Conservation (phyloP, 176 grass and related monocot genomes). For the Saccharum spontaneum region DNA sequence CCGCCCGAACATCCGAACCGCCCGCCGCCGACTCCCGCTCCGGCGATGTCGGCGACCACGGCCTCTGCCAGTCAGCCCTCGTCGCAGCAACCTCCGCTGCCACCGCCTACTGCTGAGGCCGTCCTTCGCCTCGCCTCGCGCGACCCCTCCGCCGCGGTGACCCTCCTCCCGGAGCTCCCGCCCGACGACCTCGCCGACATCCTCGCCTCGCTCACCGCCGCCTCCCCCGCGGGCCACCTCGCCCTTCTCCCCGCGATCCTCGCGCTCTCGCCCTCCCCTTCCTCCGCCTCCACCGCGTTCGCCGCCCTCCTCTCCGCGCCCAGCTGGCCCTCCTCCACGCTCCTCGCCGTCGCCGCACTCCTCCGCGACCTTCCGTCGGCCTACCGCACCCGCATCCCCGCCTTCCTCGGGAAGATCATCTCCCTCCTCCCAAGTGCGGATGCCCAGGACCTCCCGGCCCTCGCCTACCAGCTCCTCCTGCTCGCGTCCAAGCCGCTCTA, state of each 20-base stretch:
- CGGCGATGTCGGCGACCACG: too few species aligned
- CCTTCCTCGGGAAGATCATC: slow-evolving; percentile 44
- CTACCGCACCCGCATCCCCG: slow-evolving; percentile 31
- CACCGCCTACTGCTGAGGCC: too few species aligned
- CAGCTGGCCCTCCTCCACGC: not conserved
- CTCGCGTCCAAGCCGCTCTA: slow-evolving; percentile 66
- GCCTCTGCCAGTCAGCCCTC: too few species aligned
- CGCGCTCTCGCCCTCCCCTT: slow-evolving; percentile 7
- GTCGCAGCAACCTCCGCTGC: too few species aligned
- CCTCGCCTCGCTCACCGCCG: slow-evolving; percentile 15
- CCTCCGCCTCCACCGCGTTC: slow-evolving; percentile 20
- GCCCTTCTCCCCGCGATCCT: slow-evolving; percentile 13
- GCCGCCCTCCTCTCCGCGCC: slow-evolving; percentile 14
- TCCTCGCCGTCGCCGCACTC: slow-evolving; percentile 29
- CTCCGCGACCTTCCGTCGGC: slow-evolving; percentile 51
- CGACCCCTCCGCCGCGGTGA: too few species aligned
- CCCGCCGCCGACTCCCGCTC: too few species aligned
- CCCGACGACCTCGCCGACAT: too few species aligned
- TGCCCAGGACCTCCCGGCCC: slow-evolving; percentile 66
- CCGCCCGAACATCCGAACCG: too few species aligned
- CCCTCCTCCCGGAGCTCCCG: too few species aligned
- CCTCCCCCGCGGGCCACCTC: slow-evolving; percentile 12
- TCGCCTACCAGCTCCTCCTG: slow-evolving; percentile 84
- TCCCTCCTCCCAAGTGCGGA: slow-evolving; percentile 54
- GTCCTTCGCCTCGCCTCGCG: too few species aligned